Conservation (phyloP, 2,329 filamentous ascomycete species). For the Aspergillus sp. region DNA sequence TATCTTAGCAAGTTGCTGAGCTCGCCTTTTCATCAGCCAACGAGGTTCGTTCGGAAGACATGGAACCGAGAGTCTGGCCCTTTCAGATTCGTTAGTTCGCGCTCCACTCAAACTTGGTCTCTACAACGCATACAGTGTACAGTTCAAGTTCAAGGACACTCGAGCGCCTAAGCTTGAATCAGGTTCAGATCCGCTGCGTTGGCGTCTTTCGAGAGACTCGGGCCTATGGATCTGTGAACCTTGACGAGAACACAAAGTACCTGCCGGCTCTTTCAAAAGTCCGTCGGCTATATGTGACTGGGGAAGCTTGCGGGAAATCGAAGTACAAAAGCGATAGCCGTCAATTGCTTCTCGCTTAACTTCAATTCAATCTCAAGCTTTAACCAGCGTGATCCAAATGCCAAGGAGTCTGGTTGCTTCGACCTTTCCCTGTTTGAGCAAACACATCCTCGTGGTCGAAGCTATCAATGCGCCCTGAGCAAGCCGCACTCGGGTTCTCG, state of each 20-base stretch:
- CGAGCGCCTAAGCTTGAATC: background rate
- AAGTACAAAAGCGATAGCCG: background rate
- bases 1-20: background rate
- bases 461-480: no score
- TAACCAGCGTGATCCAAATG: no score
- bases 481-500: no score
- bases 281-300: background rate
- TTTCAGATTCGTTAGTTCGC: background rate
- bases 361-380: background rate
- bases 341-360: background rate
- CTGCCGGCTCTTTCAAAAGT: background rate
- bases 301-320: background rate
- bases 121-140: background rate
- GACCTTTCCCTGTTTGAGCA: no score
- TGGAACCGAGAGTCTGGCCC: background rate
- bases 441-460: no score
- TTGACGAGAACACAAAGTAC: no score
- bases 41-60: background rate
- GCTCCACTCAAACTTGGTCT: background rate
- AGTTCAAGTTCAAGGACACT: background rate
- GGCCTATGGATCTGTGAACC: no score
- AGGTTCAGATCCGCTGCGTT: background rate
- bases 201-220: background rate
- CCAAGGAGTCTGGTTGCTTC: no score
- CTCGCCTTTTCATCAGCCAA: background rate